Evolutionary conservation across 1,284 basidiomycete genomes (phyloP).

Genomic region (Ganoderma boninense): DNA sequence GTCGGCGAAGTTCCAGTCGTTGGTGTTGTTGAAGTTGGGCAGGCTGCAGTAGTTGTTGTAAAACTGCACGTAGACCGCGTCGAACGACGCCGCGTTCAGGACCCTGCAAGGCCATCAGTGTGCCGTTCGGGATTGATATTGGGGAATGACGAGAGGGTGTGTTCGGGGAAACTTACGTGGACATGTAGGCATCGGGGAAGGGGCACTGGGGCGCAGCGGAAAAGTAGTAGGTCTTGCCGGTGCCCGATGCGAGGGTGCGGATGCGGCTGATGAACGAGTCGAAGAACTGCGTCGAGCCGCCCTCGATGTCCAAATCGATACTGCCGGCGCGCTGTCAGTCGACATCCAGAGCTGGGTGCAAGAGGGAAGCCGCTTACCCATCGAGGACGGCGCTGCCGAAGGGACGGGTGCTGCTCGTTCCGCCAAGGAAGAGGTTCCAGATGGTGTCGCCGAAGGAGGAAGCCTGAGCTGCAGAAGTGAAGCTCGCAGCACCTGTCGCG

Average conservation of each 20-base stretch:
- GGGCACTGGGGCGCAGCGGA: conserved; percentile 74
- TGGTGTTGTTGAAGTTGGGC: conserved; percentile 48
- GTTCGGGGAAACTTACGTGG: conserved; percentile 38
- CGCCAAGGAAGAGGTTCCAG: conserved; percentile 75
- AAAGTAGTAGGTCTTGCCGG: conserved; percentile 67
- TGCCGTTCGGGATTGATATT: not conserved
- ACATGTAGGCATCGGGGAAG: conserved; percentile 67
- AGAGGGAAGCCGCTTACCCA: conserved; percentile 51
- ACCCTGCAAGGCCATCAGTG: conserved; percentile 38
- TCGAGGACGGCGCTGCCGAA: conserved; percentile 73
- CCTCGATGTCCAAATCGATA: conserved; percentile 76
- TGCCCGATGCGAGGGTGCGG: conserved; percentile 54
- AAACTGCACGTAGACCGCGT: conserved; percentile 72
- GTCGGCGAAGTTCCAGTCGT: conserved; percentile 57
- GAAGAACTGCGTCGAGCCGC: conserved; percentile 58
- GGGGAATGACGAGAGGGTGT: not conserved
- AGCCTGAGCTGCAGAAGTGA: conserved; percentile 62
- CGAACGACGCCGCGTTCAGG: conserved; percentile 63
- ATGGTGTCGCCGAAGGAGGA: conserved; percentile 61
- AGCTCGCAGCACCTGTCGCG: conserved; percentile 60
- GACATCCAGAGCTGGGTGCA: not conserved
- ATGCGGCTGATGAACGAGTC: conserved; percentile 63
- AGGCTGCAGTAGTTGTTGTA: conserved; percentile 72
- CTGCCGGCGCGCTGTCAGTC: conserved; percentile 7
- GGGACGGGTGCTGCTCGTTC: conserved; percentile 60